Evolutionary conservation across 768 basidiomycete genomes (phyloP).

Genomic region (Russula dissimulans): DNA sequence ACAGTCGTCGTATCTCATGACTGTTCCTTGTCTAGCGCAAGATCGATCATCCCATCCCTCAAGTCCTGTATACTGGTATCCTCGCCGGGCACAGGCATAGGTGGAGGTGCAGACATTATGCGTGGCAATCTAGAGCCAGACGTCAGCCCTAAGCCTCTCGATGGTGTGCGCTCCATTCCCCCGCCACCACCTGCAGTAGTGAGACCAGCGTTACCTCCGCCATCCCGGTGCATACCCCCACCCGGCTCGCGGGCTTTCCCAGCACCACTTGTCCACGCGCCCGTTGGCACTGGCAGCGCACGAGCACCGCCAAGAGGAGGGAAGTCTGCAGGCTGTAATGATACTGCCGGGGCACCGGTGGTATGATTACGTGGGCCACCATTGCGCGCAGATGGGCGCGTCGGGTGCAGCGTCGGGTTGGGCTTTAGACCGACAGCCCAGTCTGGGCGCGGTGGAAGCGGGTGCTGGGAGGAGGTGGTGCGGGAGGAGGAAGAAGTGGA

Average conservation of each 20-base stretch:
- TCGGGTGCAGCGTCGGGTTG: conserved; percentile 53
- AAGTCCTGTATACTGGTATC: conserved; percentile 73
- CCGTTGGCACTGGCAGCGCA: conserved; percentile 41
- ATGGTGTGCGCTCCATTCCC: conserved; percentile 4
- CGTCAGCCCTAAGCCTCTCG: neutral
- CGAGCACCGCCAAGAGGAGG: conserved; percentile 25
- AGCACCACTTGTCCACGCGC: conserved; percentile 45
- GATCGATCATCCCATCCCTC: conserved; percentile 48
- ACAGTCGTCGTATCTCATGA: conserved; percentile 31
- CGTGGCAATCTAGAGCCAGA: neutral
- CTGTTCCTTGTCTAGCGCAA: conserved; percentile 51
- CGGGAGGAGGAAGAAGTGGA: conserved; percentile 77
- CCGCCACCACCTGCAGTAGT: neutral
- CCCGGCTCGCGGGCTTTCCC: conserved; percentile 12
- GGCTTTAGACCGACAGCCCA: conserved; percentile 84
- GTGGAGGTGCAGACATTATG: neutral
- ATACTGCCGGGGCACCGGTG: conserved; percentile 31
- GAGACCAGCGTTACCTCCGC: neutral
- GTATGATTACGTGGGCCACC: conserved; percentile 38
- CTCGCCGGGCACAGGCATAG: conserved; percentile 28
- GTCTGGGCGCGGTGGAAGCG: conserved; percentile 74
- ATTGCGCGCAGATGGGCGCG: conserved; percentile 35
- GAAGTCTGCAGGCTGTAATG: conserved; percentile 26
- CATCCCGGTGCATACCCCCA: conserved; percentile 1
- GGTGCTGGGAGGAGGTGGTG: conserved; percentile 64